phyloP scores from a whole-genome alignment of 2,329 filamentous ascomycete species.

The Fusarium buharicum region DNA sequence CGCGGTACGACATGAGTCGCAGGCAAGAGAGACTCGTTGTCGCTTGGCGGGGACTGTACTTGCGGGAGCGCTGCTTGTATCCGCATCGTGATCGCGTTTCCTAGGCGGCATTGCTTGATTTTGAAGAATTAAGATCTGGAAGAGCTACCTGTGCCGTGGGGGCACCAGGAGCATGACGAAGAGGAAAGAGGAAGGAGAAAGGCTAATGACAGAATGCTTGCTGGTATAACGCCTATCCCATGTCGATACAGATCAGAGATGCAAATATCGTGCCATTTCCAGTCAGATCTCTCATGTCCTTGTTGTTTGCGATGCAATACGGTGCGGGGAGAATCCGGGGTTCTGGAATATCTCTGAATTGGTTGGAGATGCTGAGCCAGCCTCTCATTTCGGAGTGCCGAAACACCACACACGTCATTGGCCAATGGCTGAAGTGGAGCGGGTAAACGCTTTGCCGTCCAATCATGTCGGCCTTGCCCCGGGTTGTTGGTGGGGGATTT shows the following conservation, averaged over 20 bases:
- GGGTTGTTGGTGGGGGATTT: slow-evolving; percentile 35
- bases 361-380: slow-evolving; percentile 27
- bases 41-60: slow-evolving; percentile 58
- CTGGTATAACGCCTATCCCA: slow-evolving; percentile 40
- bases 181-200: neutral
- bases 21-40: slow-evolving; percentile 74
- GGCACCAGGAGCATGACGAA: slow-evolving; percentile 41
- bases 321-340: slow-evolving; percentile 47
- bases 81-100: slow-evolving; percentile 48
- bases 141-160: slow-evolving; percentile 40
- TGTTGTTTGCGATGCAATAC: slow-evolving; percentile 9
- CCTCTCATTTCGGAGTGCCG: slow-evolving; percentile 18
- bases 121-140: slow-evolving; percentile 20
- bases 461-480: slow-evolving; percentile 23
- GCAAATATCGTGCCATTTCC: slow-evolving; percentile 31
- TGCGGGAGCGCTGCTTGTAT: slow-evolving; percentile 40
- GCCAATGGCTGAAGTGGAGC: slow-evolving; percentile 14
- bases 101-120: slow-evolving; percentile 54
- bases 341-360: slow-evolving; percentile 37
- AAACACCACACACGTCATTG: slow-evolving; percentile 35
- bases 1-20: slow-evolving; percentile 73
- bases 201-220: slow-evolving; percentile 17
- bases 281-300: slow-evolving; percentile 21
- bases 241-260: slow-evolving; percentile 35
- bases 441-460: slow-evolving; percentile 44